These are phyloP conservation scores for Trichoderma sp. DNA, from an alignment of 2,329 filamentous ascomycete species.

Conservation along the genomic window DNA sequence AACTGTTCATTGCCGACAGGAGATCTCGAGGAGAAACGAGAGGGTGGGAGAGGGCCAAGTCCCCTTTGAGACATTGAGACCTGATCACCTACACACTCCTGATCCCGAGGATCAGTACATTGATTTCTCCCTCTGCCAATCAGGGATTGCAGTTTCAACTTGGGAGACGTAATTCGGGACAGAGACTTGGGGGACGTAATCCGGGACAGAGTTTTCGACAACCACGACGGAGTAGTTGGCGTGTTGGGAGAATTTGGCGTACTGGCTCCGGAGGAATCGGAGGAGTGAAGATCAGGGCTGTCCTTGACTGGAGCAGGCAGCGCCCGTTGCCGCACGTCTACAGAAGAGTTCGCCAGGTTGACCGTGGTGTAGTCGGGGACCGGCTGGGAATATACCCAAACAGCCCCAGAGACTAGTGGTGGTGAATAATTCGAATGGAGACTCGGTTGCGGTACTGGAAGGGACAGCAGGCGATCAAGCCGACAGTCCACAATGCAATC, in stretches of 20 bases:
- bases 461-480: not conserved
- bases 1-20: constrained; percentile 37
- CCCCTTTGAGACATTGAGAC: constrained; percentile 64
- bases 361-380: constrained; percentile 29
- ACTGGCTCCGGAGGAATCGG: constrained; percentile 35
- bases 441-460: not conserved
- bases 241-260: constrained; percentile 37
- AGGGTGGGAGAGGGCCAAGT: constrained; percentile 55
- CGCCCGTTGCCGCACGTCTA: constrained; percentile 38
- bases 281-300: constrained; percentile 33
- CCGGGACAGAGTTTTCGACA: constrained; percentile 26
- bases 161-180: not conserved
- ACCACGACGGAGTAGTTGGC: constrained; percentile 36
- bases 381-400: constrained; percentile 37
- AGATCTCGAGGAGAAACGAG: constrained; percentile 49
- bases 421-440: constrained; percentile 1
- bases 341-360: constrained; percentile 37
- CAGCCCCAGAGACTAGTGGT: constrained; percentile 28
- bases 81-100: constrained; percentile 55
- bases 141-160: constrained; percentile 24
- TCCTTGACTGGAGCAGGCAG: constrained; percentile 28
- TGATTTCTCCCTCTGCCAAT: constrained; percentile 40
- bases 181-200: constrained; percentile 27
- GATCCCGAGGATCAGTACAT: constrained; percentile 56
- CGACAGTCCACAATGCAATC: constrained; percentile 3